Base-by-base conservation (phyloP, 164 flowering plant species). In the Sextonia rubra region DNA sequence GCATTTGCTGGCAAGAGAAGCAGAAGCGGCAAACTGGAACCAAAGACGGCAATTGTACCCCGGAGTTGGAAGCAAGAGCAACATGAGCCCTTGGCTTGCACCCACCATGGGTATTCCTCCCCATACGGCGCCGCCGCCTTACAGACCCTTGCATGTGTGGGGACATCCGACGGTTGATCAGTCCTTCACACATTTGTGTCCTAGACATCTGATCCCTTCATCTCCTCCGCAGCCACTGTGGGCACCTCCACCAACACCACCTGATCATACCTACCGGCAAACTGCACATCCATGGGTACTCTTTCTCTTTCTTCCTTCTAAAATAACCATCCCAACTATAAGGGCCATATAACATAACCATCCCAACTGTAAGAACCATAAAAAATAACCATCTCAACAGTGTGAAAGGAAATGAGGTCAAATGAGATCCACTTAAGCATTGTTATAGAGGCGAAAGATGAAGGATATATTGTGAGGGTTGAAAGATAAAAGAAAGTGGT, bases 131-230 rank as follows among this genome's bases (percentile, higher is more conserved):
- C 27, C 79, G 1, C 79, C 24, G n/a, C 75, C 66, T 25, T 73
- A 83, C 65, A 82, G 94, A 69, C 98, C 97, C 12, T 79, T 95
- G 47, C 99, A 95, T 55, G 99, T 92, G 4, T 92, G 99, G 99
- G 99, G 99, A 18, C 99, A 95, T 77, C 97, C 97, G 15, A 71
- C 91, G 25, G 77, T 82, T 8, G 90, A 92, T 62, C 91, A 80
- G 66, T 85, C 91, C n/a, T 27, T 81, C 23, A 72, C 84, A 77
- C 92, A 81, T 71, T 74, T 89, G 76, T 92, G 98, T 97, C 93
- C 95, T 17, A 91, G 87, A 74, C 94, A 85, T 73, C 77, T 82
- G 11, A 64, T 78, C 9, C 86, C 74, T 76, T 72, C 87, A 9
- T 4, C 85, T 4, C 83, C 83, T 18, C 65, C 58, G 27, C 44